A percentile compares a stretch with the other conserved stretches of the same genome.
phyloP scores from a whole-genome alignment of 345 rosid species.

The Cardamine occulta region DNA sequence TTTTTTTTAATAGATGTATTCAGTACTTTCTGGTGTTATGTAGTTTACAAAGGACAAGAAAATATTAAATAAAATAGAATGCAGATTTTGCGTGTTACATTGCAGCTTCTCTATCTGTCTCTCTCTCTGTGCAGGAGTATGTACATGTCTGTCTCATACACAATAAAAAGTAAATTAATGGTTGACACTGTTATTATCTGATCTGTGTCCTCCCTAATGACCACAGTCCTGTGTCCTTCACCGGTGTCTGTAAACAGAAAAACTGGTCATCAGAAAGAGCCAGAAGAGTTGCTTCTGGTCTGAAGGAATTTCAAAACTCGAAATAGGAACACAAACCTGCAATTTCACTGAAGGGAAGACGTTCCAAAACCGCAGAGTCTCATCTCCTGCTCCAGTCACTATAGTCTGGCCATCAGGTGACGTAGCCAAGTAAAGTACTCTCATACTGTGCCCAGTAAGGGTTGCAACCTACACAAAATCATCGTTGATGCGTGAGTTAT shows the following conservation, averaged over 20 bases:
- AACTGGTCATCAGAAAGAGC: neutral
- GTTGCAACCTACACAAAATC: conserved; percentile 65
- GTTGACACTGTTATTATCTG: conserved; percentile 47
- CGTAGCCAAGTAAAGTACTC: conserved; percentile 91
- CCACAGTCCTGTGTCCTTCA: conserved; percentile 94
- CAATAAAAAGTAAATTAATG: neutral
- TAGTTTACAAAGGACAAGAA: conserved; percentile 19
- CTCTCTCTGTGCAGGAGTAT: conserved; percentile 22
- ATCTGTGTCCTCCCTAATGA: conserved; percentile 87
- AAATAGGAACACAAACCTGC: conserved; percentile 52
- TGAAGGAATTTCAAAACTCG: conserved; percentile 1
- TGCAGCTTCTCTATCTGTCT: conserved; percentile 18
- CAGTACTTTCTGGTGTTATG: neutral
- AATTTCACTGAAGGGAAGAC: conserved; percentile 85
- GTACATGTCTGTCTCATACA: conserved; percentile 20
- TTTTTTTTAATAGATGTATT: neutral
- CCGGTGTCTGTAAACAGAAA: conserved; percentile 64
- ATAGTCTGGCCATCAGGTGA: conserved; percentile 98
- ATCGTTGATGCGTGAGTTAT: neutral
- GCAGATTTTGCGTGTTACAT: conserved; percentile 36
- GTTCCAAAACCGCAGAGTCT: conserved; percentile 92
- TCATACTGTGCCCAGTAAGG: conserved; percentile 86
- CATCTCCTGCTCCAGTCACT: conserved; percentile 99
- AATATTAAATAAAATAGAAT: neutral
- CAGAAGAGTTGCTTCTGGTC: neutral